Base-by-base conservation (phyloP, 2,329 filamentous ascomycete genomes). In the Lasiodiplodia citricola region DNA sequence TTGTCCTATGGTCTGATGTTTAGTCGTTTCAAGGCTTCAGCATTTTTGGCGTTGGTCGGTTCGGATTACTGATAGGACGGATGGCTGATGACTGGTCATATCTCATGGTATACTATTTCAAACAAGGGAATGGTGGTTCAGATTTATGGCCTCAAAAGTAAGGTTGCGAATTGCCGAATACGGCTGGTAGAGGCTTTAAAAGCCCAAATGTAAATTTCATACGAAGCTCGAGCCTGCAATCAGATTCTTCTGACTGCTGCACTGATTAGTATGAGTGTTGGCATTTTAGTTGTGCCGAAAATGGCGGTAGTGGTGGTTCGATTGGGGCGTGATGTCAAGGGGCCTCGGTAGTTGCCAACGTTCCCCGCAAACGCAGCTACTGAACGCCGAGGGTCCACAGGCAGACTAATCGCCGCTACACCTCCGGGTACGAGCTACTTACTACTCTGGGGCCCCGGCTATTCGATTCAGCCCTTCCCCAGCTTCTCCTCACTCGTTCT, bases 11-110 rank as follows among this genome's bases (percentile, higher is more conserved):
- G 38, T 41, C 57, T 57, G 35, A 10, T 44, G 6, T 28, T 21
- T n/a, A 44, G 16, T 25, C 25, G 37, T 11, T 67, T 25, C 11
- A 35, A 31, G 64, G 23, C 55, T 56, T 44, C 25, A 51, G 64
- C 64, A 67, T 57, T 67, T 57, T 25, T 10, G 64, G 64, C 64
- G 64, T 67, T 67, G 64, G 28, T 35, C 21, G 64, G 63, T 41
- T 41, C 4, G 54, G 54, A 18, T 28, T 44, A 37, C 37, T 25
- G 16, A 44, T 50, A 57, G 52, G 23, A 47, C 47, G 18, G 38
- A 55, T 25, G 38, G 54, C 31, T 66, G 7, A 41, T 37, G 21
- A 25, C 37, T 37, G 31, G 28, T n/a, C 14, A 56, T 28, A 54
- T 56, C 10, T 60, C 21, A 25, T 21, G 8, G 37, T 44, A 18